These are phyloP conservation scores for Achlya hypogyna DNA, from an alignment of 352 stramenopile species.

Conservation along the genomic window DNA sequence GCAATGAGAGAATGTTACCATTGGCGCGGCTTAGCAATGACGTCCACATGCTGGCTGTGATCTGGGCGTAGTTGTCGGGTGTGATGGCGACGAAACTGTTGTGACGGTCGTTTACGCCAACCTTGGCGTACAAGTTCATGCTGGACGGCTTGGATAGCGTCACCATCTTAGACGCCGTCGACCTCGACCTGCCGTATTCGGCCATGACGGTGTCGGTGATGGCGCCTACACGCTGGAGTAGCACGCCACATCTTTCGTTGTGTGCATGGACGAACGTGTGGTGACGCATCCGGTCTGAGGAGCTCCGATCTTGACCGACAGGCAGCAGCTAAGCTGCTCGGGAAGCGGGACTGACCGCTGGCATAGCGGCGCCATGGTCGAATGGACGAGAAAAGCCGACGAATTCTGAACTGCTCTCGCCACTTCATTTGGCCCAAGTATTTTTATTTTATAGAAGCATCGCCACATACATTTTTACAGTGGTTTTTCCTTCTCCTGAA, in stretches of 20 bases:
- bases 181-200: not conserved
- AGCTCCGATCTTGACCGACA: not conserved
- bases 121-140: not conserved
- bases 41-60: not conserved
- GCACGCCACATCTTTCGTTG: not conserved
- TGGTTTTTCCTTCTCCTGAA: not conserved
- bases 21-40: not conserved
- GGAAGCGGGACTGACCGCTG: not conserved
- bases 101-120: not conserved
- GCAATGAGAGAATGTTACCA: not conserved
- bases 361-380: not conserved
- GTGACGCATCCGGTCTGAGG: not conserved
- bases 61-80: not conserved
- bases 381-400: not conserved
- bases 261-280: not conserved
- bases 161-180: not conserved
- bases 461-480: not conserved
- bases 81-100: not conserved
- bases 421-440: not conserved
- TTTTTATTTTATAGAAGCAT: not conserved
- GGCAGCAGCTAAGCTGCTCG: not conserved
- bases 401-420: not conserved
- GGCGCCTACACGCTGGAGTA: not conserved
- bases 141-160: not conserved
- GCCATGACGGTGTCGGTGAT: not conserved